Evolutionary conservation across 345 rosid species (phyloP), one percentile per base, ranked within the genome.

Genomic region (Iberis pinnata): DNA sequence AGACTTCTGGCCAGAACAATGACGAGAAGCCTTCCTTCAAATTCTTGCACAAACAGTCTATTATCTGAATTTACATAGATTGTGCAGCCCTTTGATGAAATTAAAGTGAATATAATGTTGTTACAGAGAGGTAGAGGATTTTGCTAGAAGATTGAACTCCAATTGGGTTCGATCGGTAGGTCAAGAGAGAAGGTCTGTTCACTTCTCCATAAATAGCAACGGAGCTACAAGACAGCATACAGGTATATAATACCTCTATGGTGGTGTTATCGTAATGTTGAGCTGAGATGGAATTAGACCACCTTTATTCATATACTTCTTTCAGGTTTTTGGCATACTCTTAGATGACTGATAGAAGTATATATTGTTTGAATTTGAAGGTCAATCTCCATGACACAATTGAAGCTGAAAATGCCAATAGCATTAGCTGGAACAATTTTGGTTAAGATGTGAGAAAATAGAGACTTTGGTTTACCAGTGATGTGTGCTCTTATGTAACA

Each of bases 111-210:
- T 13, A 8, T 25, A 26, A 18, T 53, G 48, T 63, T 24, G 20
- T 14, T 43, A 20, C 55, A 89, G 97, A 71, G 97, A 89, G 72
- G 95, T 86, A 18, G 97, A 78, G 68, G 97, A 86, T 60, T 89
- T 86, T 80, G 95, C 94, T 27, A 75, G 88, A 24, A 79, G 95
- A 76, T 72, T 83, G 61, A 80, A 86, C 77, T 78, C 97, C 19
- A 84, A 76, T 57, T 86, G 89, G 71, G 79, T 86, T 46, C 69
- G 71, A 25, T 78, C 78, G 18, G 52, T 63, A 63, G 86, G 84
- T 58, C 81, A 69, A 58, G 86, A 81, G 58, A 78, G 73, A 49
- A 77, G 64, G 49, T 81, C 75, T n/a, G 63, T 63, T 36, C 69
- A 61, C 43, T 64, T 56, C 58, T 70, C 88, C 12, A 59, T 66